These are phyloP conservation scores for Gloeopeniophorella convolvens DNA, from an alignment of 768 basidiomycete genomes.

Conservation along the genomic window DNA sequence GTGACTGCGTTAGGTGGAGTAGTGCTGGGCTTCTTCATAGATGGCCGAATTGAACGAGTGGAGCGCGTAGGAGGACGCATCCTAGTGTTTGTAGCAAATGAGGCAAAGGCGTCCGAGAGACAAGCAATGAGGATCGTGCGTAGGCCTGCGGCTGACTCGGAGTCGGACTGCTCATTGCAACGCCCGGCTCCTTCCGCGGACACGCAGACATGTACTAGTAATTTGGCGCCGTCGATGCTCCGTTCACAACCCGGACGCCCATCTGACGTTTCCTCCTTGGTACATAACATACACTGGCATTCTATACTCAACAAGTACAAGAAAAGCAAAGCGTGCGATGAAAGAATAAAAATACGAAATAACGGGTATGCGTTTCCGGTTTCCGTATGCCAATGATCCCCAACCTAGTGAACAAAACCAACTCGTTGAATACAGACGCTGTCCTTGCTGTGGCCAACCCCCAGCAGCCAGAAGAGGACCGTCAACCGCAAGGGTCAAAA, in stretches of 20 bases:
- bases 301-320: not conserved
- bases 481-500: constrained; percentile 19
- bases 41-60: constrained; percentile 26
- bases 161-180: too few species aligned
- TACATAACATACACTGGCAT: not conserved
- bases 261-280: too few species aligned
- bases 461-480: too few species aligned
- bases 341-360: not conserved
- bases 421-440: too few species aligned
- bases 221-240: too few species aligned
- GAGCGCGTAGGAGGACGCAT: constrained; percentile 27
- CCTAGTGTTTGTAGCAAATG: not conserved
- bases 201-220: too few species aligned
- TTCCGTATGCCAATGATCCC: not conserved
- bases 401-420: not conserved
- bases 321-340: not conserved
- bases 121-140: too few species aligned
- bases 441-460: too few species aligned
- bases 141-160: too few species aligned
- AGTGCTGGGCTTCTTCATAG: constrained; percentile 1
- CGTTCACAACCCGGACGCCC: too few species aligned
- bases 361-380: not conserved
- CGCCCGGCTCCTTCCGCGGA: too few species aligned
- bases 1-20: not conserved
- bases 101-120: not conserved